Evolutionary conservation across 176 grass and related monocot genomes (phyloP), one percentile per base, ranked within the genome.

Genomic region (Elymus sibiricus): DNA sequence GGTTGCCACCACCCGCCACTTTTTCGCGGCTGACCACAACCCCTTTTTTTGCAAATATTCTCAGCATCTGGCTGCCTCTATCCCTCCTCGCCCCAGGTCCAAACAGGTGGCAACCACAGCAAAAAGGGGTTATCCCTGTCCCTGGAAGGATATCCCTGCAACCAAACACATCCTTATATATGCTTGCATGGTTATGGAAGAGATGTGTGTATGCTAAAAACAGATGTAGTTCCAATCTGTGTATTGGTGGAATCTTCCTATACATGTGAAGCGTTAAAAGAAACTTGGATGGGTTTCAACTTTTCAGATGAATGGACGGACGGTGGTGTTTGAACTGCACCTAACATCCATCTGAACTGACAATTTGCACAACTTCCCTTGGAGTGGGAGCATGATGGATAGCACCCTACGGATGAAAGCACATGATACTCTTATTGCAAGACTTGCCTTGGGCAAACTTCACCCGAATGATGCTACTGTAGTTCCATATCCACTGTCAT

Each of bases 211-310:
- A 35, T 62, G 22, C 34, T 70, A 9, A 47, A 74, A 74, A 47
- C 24, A 9, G 42, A 74, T 62, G 4, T 42, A 43, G 59, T 64
- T 43, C 21, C 66, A 58, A 44, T 26, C 35, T 74, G 12, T 81
- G 74, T 87, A 78, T 70, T 79, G 4, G 3, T 80, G 21, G 22
- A 49, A 84, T 38, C 39, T 84, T 84, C 22, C 47, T 38, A 83
- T 32, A 63, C 35, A 21, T 16, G 4, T 1, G 24, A 53, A 65
- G 2, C 16, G 10, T 55, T 82, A 19, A 34, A 81, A 76, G 46
- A 55, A n/a, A 70, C 32, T 49, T 80, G 67, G 40, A 86, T 72
- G 42, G 66, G n/a, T 76, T 79, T 43, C 43, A 49, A 49, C 26
- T 71, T 28, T 29, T 88, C 24, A 39, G 64, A 71, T 38, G 16